These are phyloP conservation scores for Porodaedalea pini DNA, from an alignment of 1,284 basidiomycete genomes.

Conservation along the genomic window DNA sequence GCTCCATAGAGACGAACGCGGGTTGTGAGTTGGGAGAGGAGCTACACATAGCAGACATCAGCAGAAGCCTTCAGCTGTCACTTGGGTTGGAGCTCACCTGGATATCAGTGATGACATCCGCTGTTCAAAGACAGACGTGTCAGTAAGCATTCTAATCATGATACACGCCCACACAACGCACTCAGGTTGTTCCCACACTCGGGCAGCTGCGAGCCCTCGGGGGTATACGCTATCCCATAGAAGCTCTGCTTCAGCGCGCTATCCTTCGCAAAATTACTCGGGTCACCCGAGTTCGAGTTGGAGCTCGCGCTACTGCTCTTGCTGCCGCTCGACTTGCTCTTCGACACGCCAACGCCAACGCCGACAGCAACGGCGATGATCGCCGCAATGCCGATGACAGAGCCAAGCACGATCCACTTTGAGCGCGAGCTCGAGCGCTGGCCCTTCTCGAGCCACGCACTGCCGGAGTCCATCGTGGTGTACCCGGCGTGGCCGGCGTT, in stretches of 20 bases:
- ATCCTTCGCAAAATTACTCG: conserved; percentile 64
- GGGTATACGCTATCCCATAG: conserved; percentile 75
- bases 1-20: conserved; percentile 56
- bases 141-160: not conserved
- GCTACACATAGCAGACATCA: conserved; percentile 29
- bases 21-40: conserved; percentile 56
- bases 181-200: conserved; percentile 46
- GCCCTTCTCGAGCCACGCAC: conserved; percentile 39
- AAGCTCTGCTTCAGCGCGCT: conserved; percentile 56
- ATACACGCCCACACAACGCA: conserved; percentile 28
- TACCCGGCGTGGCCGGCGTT: conserved; percentile 21
- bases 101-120: conserved; percentile 19
- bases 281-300: conserved; percentile 41
- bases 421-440: conserved; percentile 29
- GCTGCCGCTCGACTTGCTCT: conserved; percentile 33
- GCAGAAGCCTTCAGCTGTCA: not conserved
- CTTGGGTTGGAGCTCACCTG: conserved; percentile 9
- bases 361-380: conserved; percentile 48
- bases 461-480: conserved; percentile 17
- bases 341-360: conserved; percentile 53
- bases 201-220: conserved; percentile 50
- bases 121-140: not conserved
- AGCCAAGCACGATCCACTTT: conserved; percentile 42
- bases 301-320: conserved; percentile 32
- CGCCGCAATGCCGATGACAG: conserved; percentile 39